Base-by-base conservation (phyloP, 1,284 basidiomycete species). In the Leccinum huronense region DNA sequence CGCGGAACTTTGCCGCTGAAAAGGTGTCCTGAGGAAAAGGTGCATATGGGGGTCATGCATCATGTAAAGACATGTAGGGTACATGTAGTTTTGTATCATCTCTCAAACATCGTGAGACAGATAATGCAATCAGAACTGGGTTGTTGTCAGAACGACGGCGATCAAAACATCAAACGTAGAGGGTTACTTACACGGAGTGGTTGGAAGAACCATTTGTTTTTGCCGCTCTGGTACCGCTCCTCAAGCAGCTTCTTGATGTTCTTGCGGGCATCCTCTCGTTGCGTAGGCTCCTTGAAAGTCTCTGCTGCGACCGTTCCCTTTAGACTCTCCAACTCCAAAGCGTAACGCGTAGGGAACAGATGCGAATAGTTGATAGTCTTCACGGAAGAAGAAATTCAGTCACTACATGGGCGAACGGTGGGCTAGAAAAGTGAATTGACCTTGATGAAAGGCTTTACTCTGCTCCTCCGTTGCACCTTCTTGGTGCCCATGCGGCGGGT, bases 391-490 rank as follows among this genome's bases (percentile, higher is more conserved):
- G 16, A 9, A 6, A 42, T 19, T 64, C 23, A 57, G 33, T 64
- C 58, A 60, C 40, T 36, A 63, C 27, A n/a, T 2, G 27, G 23
- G 11, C n/a, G 1, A 30, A 53, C 14, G 9, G 14, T 45, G 54
- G 3, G 10, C 11, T 7, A n/a, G 3, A 45, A 42, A 40, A 30
- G 38, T 5, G 5, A 5, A 81, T 86, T 71, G 70, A 96, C 95
- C 88, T 97, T 97, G 86, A 98, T 95, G 81, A 98, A 98, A 72
- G 95, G 95, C 87, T 98, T 98, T 79, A 98, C 90, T 82, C 95
- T 95, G 82, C 87, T 94, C 83, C 95, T 86, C 81, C 85, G 86
- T 72, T 90, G 86, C 69, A 97, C 80, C 80, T 93, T 94, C 87
- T 97, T 98, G 78, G 93, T 88, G 72, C 95, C 94, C 95, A 98